phyloP scores from a whole-genome alignment of 306 rosid species.

The Acacia acuminata region DNA sequence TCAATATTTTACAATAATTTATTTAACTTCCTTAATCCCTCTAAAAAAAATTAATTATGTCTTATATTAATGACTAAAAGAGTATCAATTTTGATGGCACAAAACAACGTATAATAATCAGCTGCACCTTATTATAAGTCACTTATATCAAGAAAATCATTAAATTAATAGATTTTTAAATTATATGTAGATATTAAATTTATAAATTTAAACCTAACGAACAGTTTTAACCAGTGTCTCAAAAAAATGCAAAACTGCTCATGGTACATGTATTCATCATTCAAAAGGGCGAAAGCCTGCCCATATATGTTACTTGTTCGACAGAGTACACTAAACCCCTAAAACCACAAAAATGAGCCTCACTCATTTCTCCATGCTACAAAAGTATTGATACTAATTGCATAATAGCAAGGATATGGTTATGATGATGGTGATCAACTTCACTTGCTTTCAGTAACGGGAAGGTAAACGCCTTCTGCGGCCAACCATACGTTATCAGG shows the following conservation, averaged over 20 bases:
- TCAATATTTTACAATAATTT: no score
- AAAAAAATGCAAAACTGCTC: background rate
- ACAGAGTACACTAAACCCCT: constrained; percentile 16
- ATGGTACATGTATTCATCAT: constrained; percentile 11
- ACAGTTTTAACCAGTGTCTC: background rate
- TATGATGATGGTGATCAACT: constrained; percentile 6
- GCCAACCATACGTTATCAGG: constrained; percentile 95
- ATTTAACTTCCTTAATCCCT: no score
- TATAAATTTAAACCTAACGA: background rate
- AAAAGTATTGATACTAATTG: constrained; percentile 15
- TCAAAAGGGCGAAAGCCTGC: constrained; percentile 16
- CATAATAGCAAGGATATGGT: background rate
- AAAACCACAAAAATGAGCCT: constrained; percentile 27
- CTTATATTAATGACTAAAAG: no score
- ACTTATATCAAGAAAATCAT: no score
- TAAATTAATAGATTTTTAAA: no score
- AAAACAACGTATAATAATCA: no score
- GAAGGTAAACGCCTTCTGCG: constrained; percentile 95
- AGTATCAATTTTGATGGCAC: background rate
- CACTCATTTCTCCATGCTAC: constrained; percentile 35
- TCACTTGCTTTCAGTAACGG: constrained; percentile 69
- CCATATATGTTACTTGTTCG: constrained; percentile 33
- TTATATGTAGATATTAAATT: background rate
- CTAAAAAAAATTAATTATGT: no score
- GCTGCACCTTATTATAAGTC: no score